Base-by-base conservation (phyloP, 2,329 filamentous ascomycete genomes). In the Paecilomyces fulvus region DNA sequence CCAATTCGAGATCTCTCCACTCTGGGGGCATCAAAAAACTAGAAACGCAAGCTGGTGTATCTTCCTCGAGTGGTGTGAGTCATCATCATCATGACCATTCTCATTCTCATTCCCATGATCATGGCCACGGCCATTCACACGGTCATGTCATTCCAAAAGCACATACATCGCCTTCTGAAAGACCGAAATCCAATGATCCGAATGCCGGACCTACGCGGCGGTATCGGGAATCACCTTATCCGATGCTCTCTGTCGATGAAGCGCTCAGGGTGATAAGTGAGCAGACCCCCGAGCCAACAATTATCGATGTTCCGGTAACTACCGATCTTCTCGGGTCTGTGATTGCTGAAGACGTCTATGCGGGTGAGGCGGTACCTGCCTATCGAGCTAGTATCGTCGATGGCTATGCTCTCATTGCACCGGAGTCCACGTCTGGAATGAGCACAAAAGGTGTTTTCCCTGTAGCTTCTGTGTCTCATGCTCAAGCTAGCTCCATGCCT, bases 381-480 rank as follows among this genome's bases (percentile, higher is more conserved):
- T 99, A 95, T 74, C 81, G 91, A 57, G 94, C 94, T 17, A 97
- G 92, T 68, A 97, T 96, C 46, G 94, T 99, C 0, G 94, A 99
- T 70, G 94, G 94, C 1, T 99, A 99, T 67, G 94, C 94, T 2
- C 83, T 95, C 0, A 84, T 92, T 37, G 86, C 71, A 56, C 71
- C 65, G 11, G 69, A 65, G 60, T 70, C 59, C 5, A 80, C 81
- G 54, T 75, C 76, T 30, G 83, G 81, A 1, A 68, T 69, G 0
- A 83, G 81, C 52, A 82, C 89, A 52, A 89, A 87, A 64, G 92
- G 92, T 0, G 75, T 86, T 0, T 97, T 94, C 67, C 91, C 92
- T 0, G 92, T 99, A 12, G 85, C 87, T 0, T 87, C 89, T 0
- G 80, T 97, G 11, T 95, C 91, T 0, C 91, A 96, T 68, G 94